Conservation (phyloP, 2,329 filamentous ascomycete genomes). For the Phaeosphaeria sp. region DNA sequence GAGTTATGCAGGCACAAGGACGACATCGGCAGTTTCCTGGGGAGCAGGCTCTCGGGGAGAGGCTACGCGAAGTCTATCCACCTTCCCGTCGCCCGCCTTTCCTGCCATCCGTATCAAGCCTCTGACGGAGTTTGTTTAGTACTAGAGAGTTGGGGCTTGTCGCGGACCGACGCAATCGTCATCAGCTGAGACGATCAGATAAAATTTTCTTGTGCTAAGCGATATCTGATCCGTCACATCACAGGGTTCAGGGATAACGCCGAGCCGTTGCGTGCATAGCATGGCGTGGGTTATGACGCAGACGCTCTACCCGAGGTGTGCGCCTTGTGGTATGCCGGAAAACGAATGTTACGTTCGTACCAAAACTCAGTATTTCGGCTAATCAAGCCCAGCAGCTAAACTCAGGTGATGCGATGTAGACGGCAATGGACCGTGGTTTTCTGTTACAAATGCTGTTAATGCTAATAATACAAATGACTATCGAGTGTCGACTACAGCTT, state of each 20-base stretch:
- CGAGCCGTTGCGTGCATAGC: neutral
- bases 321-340: neutral
- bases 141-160: neutral
- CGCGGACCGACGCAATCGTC: neutral
- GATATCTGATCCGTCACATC: slow-evolving; percentile 1
- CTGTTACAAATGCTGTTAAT: neutral
- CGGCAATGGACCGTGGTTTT: neutral
- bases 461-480: neutral
- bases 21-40: neutral
- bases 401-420: neutral
- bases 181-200: neutral
- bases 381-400: neutral
- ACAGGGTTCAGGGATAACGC: neutral
- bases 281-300: neutral
- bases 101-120: neutral
- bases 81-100: neutral
- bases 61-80: neutral
- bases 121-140: neutral
- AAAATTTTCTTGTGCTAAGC: neutral
- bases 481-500: slow-evolving; percentile 28
- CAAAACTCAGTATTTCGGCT: slow-evolving; percentile 1
- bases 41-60: neutral
- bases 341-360: neutral
- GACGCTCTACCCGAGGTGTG: neutral
- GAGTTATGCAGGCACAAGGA: neutral